A percentile compares a stretch with the other conserved stretches of the same genome.
phyloP scores from a whole-genome alignment of 2,329 filamentous ascomycete genomes.

The Thyridium curvatum region DNA sequence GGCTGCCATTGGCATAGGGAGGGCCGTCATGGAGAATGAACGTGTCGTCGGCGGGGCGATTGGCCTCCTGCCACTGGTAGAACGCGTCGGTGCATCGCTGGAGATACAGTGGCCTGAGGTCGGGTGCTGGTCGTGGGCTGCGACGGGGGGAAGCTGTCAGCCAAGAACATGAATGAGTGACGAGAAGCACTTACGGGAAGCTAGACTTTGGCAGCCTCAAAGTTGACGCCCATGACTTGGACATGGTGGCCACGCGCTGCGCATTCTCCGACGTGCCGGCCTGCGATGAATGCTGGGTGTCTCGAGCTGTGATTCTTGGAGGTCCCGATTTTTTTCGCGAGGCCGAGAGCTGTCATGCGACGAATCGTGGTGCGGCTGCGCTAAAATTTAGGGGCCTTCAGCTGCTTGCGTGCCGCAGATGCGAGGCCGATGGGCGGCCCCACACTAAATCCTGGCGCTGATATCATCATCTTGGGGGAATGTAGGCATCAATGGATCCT shows the following conservation, averaged over 20 bases:
- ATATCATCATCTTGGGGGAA: too few relatives aligned
- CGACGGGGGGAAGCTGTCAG: background rate
- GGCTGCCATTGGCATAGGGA: constrained; percentile 87
- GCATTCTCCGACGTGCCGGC: too few relatives aligned
- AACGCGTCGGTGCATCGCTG: constrained; percentile 77
- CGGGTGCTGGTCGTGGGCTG: constrained; percentile 46
- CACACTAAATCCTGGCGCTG: too few relatives aligned
- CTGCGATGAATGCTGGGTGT: too few relatives aligned
- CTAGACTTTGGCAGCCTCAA: constrained; percentile 68
- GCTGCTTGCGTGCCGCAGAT: too few relatives aligned
- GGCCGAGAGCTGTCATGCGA: too few relatives aligned
- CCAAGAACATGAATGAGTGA: background rate
- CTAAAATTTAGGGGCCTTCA: too few relatives aligned
- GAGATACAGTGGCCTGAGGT: constrained; percentile 53
- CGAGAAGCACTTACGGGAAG: constrained; percentile 52
- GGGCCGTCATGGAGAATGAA: constrained; percentile 94
- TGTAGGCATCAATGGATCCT: too few relatives aligned
- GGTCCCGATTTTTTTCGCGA: too few relatives aligned
- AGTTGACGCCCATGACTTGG: constrained; percentile 66
- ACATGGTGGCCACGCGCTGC: constrained; percentile 22
- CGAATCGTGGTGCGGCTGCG: too few relatives aligned
- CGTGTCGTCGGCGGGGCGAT: constrained; percentile 44
- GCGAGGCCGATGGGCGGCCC: too few relatives aligned
- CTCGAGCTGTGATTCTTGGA: too few relatives aligned
- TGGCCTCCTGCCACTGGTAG: constrained; percentile 75